Percentiles rank a stretch among this genome's conserved stretches.
These are phyloP conservation scores for Nyssa sinensis DNA, from an alignment of 148 eudicot species.

Conservation along the genomic window DNA sequence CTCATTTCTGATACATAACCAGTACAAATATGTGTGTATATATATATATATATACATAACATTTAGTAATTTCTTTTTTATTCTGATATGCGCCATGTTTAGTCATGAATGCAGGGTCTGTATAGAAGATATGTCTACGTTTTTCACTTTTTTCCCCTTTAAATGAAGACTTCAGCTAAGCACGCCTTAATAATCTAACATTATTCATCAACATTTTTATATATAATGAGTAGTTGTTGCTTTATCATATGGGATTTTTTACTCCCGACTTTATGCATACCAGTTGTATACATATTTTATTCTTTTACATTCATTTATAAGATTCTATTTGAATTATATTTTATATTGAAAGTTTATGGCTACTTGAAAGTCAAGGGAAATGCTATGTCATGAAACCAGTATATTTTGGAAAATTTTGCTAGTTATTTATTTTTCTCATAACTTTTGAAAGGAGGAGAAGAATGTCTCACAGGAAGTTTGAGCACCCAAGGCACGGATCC, in stretches of 20 bases:
- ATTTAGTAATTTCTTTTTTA: too few species aligned
- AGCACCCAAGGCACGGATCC: constrained; percentile 72
- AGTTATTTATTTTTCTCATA: not conserved
- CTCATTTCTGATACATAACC: not conserved
- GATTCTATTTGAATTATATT: not conserved
- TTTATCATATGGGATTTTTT: not conserved
- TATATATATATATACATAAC: too few species aligned
- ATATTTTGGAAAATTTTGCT: not conserved
- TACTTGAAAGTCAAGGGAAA: not conserved
- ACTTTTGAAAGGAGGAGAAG: constrained; percentile 1
- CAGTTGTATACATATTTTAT: not conserved
- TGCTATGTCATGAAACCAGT: not conserved
- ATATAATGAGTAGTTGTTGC: too few species aligned
- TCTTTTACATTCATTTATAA: not conserved
- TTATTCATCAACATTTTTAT: not conserved
- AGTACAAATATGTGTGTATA: too few species aligned
- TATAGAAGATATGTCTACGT: not conserved
- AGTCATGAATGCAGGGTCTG: not conserved
- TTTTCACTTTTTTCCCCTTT: not conserved
- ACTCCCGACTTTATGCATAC: not conserved
- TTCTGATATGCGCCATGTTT: too few species aligned
- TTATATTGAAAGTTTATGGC: not conserved
- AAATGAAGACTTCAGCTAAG: not conserved
- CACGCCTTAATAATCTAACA: not conserved
- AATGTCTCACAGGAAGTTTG: constrained; percentile 72